Base-by-base conservation (phyloP, 805 yeast genomes). In the Maudiozyma pseudohumilis region DNA sequence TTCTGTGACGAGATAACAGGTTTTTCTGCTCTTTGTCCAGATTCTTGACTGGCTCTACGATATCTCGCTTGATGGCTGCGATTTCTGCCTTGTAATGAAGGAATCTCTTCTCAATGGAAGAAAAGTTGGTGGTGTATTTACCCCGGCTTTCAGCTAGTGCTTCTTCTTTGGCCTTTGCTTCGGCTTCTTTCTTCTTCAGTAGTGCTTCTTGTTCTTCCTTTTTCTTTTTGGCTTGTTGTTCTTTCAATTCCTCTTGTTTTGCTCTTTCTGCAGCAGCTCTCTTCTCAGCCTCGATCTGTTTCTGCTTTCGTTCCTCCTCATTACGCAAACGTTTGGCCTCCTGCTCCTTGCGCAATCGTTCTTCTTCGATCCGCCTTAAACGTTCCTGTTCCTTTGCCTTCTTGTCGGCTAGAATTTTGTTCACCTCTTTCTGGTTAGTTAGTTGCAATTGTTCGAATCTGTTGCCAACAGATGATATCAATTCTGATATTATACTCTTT, bases 1-100 rank as follows among this genome's bases (percentile, higher is more conserved):
- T 66, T 52, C 80, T 80, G 39, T 76, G 69, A n/a, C 70, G 68
- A 15, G 71, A 68, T 25, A 77, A 68, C n/a, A 58, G 53, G 34
- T 70, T 73, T 48, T 78, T 79, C 26, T 72, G 52, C 22, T 64
- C 71, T 20, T 72, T 69, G 47, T 78, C 67, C 15, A 47, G 44
- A n/a, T 59, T 55, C 27, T 68, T 63, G 23, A 86, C 68, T 8
- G 74, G 73, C 10, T 64, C 68, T 3, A 76, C 77, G 11, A 88
- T 67, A 16, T 73, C 67, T 1, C 44, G 45, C 52, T 87, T 84
- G 42, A 85, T 81, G 29, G 72, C 69, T 9, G 52, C 51, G 25
- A 79, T 79, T 46, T 67, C 70, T 32, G 66, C 53, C 43, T 68
- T 75, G 51, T 77, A 72, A 40, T 66, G 60, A 23, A 62, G 39